Conservation (phyloP, 1,139 yeast genomes). For the Saccharomyces hybrid region DNA sequence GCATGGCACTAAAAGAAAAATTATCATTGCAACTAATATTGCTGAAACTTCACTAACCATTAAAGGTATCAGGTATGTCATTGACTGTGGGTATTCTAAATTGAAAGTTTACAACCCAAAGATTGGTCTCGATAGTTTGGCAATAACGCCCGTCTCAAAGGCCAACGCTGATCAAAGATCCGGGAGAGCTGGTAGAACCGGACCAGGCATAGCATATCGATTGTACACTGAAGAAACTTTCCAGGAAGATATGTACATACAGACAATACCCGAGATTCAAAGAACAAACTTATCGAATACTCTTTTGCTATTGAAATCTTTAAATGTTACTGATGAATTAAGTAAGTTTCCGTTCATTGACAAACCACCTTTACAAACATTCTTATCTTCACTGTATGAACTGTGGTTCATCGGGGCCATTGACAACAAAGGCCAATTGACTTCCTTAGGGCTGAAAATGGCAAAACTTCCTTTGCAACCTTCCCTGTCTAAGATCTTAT, state of each 20-base stretch:
- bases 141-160: slow-evolving; percentile 73
- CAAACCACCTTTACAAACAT: slow-evolving; percentile 71
- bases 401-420: slow-evolving; percentile 84
- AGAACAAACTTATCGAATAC: slow-evolving; percentile 79
- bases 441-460: slow-evolving; percentile 63
- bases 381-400: slow-evolving; percentile 70
- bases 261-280: slow-evolving; percentile 90
- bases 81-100: slow-evolving; percentile 81
- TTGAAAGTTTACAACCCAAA: slow-evolving; percentile 78
- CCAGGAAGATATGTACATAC: slow-evolving; percentile 61
- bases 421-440: slow-evolving; percentile 63
- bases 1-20: slow-evolving; percentile 53
- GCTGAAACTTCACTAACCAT: slow-evolving; percentile 96
- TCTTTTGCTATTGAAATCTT: slow-evolving; percentile 61
- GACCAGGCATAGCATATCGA: slow-evolving; percentile 77
- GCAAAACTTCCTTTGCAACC: slow-evolving; percentile 82
- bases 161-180: slow-evolving; percentile 91
- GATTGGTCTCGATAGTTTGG: slow-evolving; percentile 80
- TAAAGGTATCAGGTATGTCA: slow-evolving; percentile 79
- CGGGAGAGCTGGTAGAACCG: slow-evolving; percentile 96
- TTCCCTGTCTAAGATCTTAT: slow-evolving; percentile 61
- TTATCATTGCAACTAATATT: slow-evolving; percentile 87
- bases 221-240: slow-evolving; percentile 70
- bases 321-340: slow-evolving; percentile 53
- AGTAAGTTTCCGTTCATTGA: slow-evolving; percentile 71